These are phyloP conservation scores for Stagonosporopsis rhizophila DNA, from an alignment of 2,329 filamentous ascomycete species.

Conservation along the genomic window DNA sequence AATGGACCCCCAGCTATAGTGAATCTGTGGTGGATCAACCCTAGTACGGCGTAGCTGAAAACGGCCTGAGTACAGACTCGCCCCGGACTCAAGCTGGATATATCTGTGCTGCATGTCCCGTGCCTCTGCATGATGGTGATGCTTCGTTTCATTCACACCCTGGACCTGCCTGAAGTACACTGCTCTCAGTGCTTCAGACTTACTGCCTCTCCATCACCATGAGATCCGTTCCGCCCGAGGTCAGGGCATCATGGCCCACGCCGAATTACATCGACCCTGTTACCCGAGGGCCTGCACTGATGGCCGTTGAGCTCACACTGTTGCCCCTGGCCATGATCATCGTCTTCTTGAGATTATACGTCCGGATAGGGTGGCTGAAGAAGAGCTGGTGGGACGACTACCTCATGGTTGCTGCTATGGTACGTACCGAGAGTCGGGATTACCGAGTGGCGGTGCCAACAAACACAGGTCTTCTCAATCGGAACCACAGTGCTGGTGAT, in stretches of 20 bases:
- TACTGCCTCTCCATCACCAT: conserved; percentile 28
- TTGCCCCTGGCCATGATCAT: conserved; percentile 47
- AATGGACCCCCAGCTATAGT: conserved; percentile 34
- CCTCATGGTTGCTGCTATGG: conserved; percentile 48
- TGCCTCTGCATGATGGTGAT: conserved; percentile 38
- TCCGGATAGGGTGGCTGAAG: conserved; percentile 47
- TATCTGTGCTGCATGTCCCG: conserved; percentile 39
- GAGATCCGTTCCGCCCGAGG: conserved; percentile 44
- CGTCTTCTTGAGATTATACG: conserved; percentile 45
- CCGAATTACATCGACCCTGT: conserved; percentile 55
- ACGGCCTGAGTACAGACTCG: conserved; percentile 25
- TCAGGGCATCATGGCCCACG: conserved; percentile 50
- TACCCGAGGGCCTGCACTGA: conserved; percentile 51
- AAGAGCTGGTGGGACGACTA: conserved; percentile 51
- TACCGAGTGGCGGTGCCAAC: conserved; percentile 28
- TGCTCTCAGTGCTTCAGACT: conserved; percentile 20
- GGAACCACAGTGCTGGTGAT: conserved; percentile 45
- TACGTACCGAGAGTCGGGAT: conserved; percentile 27
- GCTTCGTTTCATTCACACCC: conserved; percentile 32
- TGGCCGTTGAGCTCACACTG: conserved; percentile 51
- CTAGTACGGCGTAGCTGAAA: conserved; percentile 34
- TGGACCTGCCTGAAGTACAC: conserved; percentile 29
- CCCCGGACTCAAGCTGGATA: conserved; percentile 26
- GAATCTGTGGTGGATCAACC: conserved; percentile 9
- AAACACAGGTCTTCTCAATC: conserved; percentile 39